Percentiles rank a stretch among this genome's conserved stretches.
phyloP scores from a whole-genome alignment of 2,329 filamentous ascomycete genomes.

The Talaromyces sp. region DNA sequence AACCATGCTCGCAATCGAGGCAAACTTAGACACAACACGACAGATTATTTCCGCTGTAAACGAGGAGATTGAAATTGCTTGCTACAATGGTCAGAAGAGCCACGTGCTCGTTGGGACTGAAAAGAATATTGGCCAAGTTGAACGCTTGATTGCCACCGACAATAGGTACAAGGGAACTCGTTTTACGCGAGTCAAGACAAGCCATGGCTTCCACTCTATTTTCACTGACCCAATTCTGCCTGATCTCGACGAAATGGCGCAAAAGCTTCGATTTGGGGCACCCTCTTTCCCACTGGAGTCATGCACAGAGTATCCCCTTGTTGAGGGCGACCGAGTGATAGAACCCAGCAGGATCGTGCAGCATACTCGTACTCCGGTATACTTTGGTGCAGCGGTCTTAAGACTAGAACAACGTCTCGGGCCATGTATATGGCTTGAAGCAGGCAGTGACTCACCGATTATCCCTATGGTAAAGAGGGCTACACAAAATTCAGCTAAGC shows the following conservation, averaged over 20 bases:
- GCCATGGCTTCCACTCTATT: conserved; percentile 10
- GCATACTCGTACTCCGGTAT: conserved; percentile 7
- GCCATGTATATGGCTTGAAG: conserved; percentile 10
- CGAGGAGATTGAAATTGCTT: conserved; percentile 22
- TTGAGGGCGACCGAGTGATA: neutral
- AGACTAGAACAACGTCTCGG: conserved; percentile 7
- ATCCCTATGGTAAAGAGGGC: conserved; percentile 7
- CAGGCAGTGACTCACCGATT: conserved; percentile 6
- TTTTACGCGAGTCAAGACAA: conserved; percentile 1
- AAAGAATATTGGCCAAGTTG: conserved; percentile 13
- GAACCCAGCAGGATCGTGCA: neutral
- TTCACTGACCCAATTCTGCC: conserved; percentile 8
- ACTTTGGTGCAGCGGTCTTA: conserved; percentile 4
- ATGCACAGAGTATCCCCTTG: neutral
- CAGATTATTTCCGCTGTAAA: conserved; percentile 17
- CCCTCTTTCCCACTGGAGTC: conserved; percentile 2
- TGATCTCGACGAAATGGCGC: conserved; percentile 2
- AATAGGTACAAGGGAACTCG: neutral
- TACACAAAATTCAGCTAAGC: neutral
- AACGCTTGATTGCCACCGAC: neutral
- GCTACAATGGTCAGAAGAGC: conserved; percentile 22
- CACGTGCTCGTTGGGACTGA: conserved; percentile 21
- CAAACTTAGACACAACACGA: conserved; percentile 4
- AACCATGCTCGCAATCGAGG: conserved; percentile 32
- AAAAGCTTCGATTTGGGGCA: neutral